phyloP scores from a whole-genome alignment of 768 basidiomycete genomes.

The Epithele typhae region DNA sequence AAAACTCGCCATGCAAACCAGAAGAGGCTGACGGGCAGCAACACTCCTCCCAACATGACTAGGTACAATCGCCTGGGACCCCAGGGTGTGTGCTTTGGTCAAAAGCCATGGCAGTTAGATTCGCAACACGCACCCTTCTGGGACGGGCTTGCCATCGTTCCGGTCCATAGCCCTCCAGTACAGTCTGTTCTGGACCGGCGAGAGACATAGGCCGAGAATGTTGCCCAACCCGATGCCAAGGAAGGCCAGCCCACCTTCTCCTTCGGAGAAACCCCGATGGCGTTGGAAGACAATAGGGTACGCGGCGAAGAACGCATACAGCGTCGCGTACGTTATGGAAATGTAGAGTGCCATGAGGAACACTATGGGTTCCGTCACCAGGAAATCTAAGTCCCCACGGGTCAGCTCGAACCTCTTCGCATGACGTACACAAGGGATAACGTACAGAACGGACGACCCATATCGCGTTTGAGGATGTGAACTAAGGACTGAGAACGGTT shows the following conservation, averaged over 20 bases:
- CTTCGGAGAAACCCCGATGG: slow-evolving; percentile 47
- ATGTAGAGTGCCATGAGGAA: slow-evolving; percentile 54
- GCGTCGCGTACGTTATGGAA: slow-evolving; percentile 55
- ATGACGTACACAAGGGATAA: too few species aligned
- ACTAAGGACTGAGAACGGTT: slow-evolving; percentile 37
- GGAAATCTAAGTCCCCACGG: slow-evolving; percentile 54
- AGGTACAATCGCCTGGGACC: slow-evolving; percentile 49
- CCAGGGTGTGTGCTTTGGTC: too few species aligned
- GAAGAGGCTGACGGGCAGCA: slow-evolving; percentile 56
- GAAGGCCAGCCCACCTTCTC: slow-evolving; percentile 57
- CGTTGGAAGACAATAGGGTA: slow-evolving; percentile 57
- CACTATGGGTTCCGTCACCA: slow-evolving; percentile 63
- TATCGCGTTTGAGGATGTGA: slow-evolving; percentile 42
- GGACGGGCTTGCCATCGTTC: slow-evolving; percentile 48
- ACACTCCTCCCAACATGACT: slow-evolving; percentile 47
- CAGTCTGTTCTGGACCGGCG: slow-evolving; percentile 49
- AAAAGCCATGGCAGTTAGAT: too few species aligned
- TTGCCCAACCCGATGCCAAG: slow-evolving; percentile 61
- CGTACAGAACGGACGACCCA: slow-evolving; percentile 54
- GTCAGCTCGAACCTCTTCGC: slow-evolving; percentile 2
- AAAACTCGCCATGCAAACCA: slow-evolving; percentile 62
- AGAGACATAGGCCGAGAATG: slow-evolving; percentile 43
- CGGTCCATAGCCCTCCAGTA: slow-evolving; percentile 47
- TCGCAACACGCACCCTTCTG: slow-evolving; percentile 53
- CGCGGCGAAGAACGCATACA: slow-evolving; percentile 63